Percentiles rank a stretch among this genome's conserved stretches.
These are phyloP conservation scores for Corynespora cassiicola DNA, from an alignment of 2,329 filamentous ascomycete species.

Conservation along the genomic window DNA sequence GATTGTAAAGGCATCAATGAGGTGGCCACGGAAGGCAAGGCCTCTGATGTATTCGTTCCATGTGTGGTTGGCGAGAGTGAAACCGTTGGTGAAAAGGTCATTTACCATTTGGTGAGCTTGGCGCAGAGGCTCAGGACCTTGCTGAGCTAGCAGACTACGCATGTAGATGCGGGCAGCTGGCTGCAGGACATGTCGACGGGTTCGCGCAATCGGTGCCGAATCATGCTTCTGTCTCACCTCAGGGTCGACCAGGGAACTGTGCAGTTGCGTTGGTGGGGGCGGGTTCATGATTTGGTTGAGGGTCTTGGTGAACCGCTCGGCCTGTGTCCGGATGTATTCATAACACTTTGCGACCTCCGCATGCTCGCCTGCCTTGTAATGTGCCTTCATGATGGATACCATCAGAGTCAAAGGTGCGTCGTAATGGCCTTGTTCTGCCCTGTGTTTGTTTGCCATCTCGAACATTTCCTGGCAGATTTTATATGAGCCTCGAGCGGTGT, in stretches of 20 bases:
- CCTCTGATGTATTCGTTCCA: conserved; percentile 81
- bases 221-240: conserved; percentile 21
- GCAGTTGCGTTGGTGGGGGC: conserved; percentile 22
- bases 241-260: conserved; percentile 30
- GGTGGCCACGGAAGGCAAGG: conserved; percentile 66
- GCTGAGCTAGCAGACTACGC: conserved; percentile 58
- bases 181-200: conserved; percentile 57
- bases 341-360: conserved; percentile 71
- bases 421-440: conserved; percentile 13
- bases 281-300: conserved; percentile 41
- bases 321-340: conserved; percentile 64
- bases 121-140: conserved; percentile 48
- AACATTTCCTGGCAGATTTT: conserved; percentile 45
- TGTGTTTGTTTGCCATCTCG: conserved; percentile 17
- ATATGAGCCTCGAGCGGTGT: conserved; percentile 55
- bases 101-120: conserved; percentile 50
- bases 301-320: conserved; percentile 49
- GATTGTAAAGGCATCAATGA: conserved; percentile 71
- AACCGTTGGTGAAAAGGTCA: conserved; percentile 70
- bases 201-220: conserved; percentile 29
- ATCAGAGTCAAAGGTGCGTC: conserved; percentile 48
- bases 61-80: conserved; percentile 74
- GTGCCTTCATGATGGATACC: conserved; percentile 69
- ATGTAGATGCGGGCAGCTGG: conserved; percentile 60
- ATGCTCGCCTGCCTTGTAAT: conserved; percentile 64